Conservation (phyloP, 148 eudicot species). For the Rhododendron mucronatum region DNA sequence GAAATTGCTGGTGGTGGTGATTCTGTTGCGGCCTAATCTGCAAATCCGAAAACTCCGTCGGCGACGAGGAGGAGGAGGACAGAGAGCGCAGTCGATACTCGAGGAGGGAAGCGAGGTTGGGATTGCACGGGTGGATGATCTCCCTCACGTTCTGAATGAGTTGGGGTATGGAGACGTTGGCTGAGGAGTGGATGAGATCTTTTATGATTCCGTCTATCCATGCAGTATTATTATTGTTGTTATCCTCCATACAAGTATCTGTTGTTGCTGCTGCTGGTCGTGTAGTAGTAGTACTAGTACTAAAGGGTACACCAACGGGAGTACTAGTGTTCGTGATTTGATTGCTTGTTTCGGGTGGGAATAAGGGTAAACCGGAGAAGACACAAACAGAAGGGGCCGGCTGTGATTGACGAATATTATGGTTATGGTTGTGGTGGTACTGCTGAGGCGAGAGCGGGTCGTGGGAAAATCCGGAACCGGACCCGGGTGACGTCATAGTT, state of each 20-base stretch:
- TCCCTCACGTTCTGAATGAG: constrained; percentile 84
- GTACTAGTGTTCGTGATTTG: neutral
- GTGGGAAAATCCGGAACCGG: constrained; percentile 13
- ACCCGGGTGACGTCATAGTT: constrained; percentile 15
- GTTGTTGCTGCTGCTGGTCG: too few relatives aligned
- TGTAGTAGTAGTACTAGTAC: neutral
- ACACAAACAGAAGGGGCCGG: constrained; percentile 52
- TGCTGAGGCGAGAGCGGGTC: constrained; percentile 6
- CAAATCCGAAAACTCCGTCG: neutral
- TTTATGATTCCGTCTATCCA: constrained; percentile 89
- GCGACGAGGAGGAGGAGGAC: neutral
- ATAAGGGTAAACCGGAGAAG: constrained; percentile 84
- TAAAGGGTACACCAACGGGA: neutral
- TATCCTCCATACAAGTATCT: constrained; percentile 14
- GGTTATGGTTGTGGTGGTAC: neutral
- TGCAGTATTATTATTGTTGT: constrained; percentile 12
- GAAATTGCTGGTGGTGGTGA: neutral
- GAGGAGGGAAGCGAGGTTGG: constrained; percentile 61
- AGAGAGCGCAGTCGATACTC: constrained; percentile 78
- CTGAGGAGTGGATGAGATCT: constrained; percentile 65
- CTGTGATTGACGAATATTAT: neutral
- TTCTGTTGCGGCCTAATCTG: neutral
- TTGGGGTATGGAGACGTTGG: constrained; percentile 64
- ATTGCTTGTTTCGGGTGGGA: constrained; percentile 47
- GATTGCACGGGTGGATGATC: constrained; percentile 94